Base-by-base conservation (phyloP, 768 basidiomycete species). In the Leucocoprinus sp. region DNA sequence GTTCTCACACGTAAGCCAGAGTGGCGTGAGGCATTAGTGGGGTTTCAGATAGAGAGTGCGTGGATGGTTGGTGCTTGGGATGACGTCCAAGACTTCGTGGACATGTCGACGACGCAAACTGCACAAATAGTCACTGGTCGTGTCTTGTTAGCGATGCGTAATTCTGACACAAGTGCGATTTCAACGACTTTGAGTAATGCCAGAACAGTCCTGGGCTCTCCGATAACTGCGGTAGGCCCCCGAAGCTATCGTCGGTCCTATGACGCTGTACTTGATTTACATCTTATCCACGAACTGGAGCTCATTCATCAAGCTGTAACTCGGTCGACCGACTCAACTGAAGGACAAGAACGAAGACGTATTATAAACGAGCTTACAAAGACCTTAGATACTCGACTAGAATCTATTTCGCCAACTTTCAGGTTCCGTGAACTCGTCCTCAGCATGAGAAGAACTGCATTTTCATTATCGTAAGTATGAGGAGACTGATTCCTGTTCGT, bases 1-100 rank as follows among this genome's bases (percentile, higher is more conserved):
- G 82, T 97, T 7, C 71, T 98, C 15, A 84, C 82, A 33, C 80
- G 83, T 9, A 80, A 89, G 58, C 85, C 91, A 0, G 76, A 80
- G 42, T 98, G 96, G 95, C 76, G 84, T 47, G 58, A 70, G 5
- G 70, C 74, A 2, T 68, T 99, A 8, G 78, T 83, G 5, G 81
- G 83, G 0, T 97, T 91, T 57, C 87, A 91, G 54, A 80, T 87
- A 8, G 93, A 99, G 66, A 88, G 92, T 50, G 88, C 91, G 1
- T 95, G 93, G 84, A 93, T 93, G 78, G 84, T 92, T 26, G 87
- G 91, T 4, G 91, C 93, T 52, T 98, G 93, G 93, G 71, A 75
- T 2, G 84, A 86, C 41, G 85, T 99, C 12, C 71, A 78, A 42
- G 63, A 65, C 14, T 69, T 89, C 34, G 73, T 82, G 17, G 65